Conservation (phyloP, 371 early-diverging fungal species). For the Mortierella sp. region DNA sequence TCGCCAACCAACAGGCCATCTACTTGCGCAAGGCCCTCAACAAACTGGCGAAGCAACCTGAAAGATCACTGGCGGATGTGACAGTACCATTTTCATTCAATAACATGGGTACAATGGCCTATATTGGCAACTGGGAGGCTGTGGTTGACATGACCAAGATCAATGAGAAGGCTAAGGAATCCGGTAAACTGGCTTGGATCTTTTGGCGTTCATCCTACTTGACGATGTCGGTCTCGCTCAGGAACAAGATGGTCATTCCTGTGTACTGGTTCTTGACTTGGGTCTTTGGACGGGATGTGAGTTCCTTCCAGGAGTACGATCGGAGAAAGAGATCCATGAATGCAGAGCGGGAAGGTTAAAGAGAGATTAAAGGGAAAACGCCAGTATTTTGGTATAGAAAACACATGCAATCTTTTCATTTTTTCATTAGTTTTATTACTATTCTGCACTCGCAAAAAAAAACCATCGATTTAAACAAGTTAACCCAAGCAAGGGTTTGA, state of each 20-base stretch:
- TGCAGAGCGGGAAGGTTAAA: conserved; percentile 21
- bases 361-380: background rate
- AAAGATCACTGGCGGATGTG: conserved; percentile 30
- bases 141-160: conserved; percentile 64
- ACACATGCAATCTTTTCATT: no score
- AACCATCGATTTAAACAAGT: no score
- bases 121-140: conserved; percentile 67
- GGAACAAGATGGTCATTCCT: conserved; percentile 81
- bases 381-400: background rate
- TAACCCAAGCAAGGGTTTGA: no score
- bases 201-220: conserved; percentile 87
- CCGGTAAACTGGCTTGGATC: conserved; percentile 71
- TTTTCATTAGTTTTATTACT: background rate
- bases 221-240: conserved; percentile 75
- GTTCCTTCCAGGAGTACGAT: conserved; percentile 51
- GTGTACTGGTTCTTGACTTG: conserved; percentile 79
- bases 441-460: no score
- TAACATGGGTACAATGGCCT: conserved; percentile 63
- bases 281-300: conserved; percentile 71
- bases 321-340: conserved; percentile 38
- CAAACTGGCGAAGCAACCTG: conserved; percentile 50
- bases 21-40: conserved; percentile 67
- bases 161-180: conserved; percentile 58
- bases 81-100: conserved; percentile 54
- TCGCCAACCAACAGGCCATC: conserved; percentile 83